Conservation (phyloP, 2,329 filamentous ascomycete genomes). For the Calonectria crousiana region DNA sequence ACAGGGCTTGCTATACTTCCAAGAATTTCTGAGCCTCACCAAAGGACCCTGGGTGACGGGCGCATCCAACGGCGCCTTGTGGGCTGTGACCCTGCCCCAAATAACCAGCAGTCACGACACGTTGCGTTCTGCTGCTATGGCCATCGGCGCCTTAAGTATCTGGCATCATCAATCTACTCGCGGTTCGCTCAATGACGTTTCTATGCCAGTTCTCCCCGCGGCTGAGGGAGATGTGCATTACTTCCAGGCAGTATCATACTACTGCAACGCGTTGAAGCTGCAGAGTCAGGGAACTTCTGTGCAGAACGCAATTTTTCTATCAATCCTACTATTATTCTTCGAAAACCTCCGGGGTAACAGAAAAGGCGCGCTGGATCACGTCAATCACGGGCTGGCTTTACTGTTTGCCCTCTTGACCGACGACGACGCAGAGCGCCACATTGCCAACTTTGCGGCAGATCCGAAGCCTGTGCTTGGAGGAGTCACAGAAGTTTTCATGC, state of each 20-base stretch:
- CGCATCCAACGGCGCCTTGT: constrained; percentile 41
- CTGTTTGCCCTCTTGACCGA: constrained; percentile 48
- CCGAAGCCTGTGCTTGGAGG: constrained; percentile 35
- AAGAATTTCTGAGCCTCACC: constrained; percentile 47
- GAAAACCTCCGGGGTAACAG: constrained; percentile 47
- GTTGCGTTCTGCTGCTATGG: constrained; percentile 48
- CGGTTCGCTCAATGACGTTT: background rate
- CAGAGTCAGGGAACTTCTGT: constrained; percentile 43
- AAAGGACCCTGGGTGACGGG: constrained; percentile 46
- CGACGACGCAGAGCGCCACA: constrained; percentile 12
- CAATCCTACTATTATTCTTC: constrained; percentile 48
- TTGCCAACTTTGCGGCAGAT: constrained; percentile 33
- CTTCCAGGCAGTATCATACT: constrained; percentile 49
- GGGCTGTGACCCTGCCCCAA: constrained; percentile 48
- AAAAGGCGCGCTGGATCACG: constrained; percentile 49
- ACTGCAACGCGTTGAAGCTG: constrained; percentile 50
- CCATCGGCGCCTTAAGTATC: constrained; percentile 45
- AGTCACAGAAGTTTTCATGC: constrained; percentile 33
- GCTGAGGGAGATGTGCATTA: constrained; percentile 37
- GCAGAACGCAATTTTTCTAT: constrained; percentile 48
- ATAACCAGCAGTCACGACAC: constrained; percentile 42
- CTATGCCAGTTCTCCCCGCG: background rate
- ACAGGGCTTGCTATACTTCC: constrained; percentile 41
- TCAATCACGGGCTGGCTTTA: constrained; percentile 52
- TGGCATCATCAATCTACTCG: constrained; percentile 20